Conservation (phyloP, 169 alveolate genomes). For the Cryptosporidium muris region DNA sequence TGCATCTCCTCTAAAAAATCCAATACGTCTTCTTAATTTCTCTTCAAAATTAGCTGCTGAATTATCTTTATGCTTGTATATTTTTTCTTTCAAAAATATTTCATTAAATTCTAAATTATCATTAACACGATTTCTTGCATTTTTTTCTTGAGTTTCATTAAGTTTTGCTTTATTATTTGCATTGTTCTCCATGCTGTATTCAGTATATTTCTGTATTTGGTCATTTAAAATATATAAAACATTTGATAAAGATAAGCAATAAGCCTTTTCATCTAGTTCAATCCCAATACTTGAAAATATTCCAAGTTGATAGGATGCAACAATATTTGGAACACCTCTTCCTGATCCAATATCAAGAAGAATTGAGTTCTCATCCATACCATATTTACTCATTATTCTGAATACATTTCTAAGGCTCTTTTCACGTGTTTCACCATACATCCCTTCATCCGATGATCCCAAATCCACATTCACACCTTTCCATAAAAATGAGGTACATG, state of each 20-base stretch:
- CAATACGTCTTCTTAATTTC: conserved; percentile 47
- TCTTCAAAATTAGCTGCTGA: too few species aligned
- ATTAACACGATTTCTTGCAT: conserved; percentile 61
- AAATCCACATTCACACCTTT: conserved; percentile 75
- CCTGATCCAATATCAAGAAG: conserved; percentile 86
- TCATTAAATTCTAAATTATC: conserved; percentile 29
- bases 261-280: conserved; percentile 70
- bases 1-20: conserved; percentile 84
- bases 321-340: conserved; percentile 83
- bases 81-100: conserved; percentile 10
- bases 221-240: conserved; percentile 3
- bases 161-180: background rate
- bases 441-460: conserved; percentile 85
- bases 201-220: background rate
- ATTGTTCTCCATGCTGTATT: conserved; percentile 4
- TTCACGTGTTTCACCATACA: conserved; percentile 85
- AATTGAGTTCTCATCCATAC: conserved; percentile 81
- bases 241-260: conserved; percentile 65
- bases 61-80: background rate
- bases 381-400: conserved; percentile 78
- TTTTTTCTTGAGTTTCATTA: conserved; percentile 42
- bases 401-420: conserved; percentile 77
- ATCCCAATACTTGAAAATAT: conserved; percentile 78
- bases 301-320: conserved; percentile 72
- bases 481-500: conserved; percentile 74